Evolutionary conservation across 1,139 yeast genomes (phyloP).

Genomic region (Blastobotrys apis): DNA sequence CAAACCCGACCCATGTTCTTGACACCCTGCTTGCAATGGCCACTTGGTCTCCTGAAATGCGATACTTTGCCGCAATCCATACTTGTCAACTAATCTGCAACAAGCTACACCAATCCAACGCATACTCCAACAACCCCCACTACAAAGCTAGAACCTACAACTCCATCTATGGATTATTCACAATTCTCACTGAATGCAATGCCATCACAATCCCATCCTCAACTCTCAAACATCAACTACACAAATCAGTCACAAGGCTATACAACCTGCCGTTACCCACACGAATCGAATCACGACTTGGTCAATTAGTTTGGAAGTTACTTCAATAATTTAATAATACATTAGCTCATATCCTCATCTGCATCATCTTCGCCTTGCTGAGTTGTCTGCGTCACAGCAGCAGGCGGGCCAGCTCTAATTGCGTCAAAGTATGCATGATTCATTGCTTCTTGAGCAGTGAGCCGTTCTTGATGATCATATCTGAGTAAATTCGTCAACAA

Average conservation of each 20-base stretch:
- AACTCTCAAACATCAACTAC: no score
- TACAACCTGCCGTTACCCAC: not conserved
- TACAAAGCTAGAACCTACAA: not conserved
- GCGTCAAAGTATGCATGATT: conserved; percentile 60
- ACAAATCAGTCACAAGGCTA: no score
- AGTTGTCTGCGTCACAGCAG: conserved; percentile 1
- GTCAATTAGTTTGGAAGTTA: not conserved
- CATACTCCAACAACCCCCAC: not conserved
- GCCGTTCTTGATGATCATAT: conserved; percentile 83
- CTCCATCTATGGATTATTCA: not conserved
- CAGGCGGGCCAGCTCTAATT: conserved; percentile 21
- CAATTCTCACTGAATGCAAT: not conserved
- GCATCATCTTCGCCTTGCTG: conserved; percentile 5
- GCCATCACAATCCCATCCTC: no score
- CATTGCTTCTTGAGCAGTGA: conserved; percentile 92
- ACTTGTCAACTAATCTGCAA: not conserved
- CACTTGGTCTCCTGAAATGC: not conserved
- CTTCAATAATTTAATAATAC: not conserved
- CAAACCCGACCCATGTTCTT: no score
- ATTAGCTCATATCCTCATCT: conserved; percentile 9
- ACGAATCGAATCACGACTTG: not conserved
- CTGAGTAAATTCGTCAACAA: conserved; percentile 71
- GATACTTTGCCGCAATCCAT: not conserved
- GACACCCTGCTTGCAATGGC: not conserved
- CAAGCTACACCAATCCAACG: not conserved